Conservation (phyloP, 2,329 filamentous ascomycete species). For the Cercospora nicotianae region DNA sequence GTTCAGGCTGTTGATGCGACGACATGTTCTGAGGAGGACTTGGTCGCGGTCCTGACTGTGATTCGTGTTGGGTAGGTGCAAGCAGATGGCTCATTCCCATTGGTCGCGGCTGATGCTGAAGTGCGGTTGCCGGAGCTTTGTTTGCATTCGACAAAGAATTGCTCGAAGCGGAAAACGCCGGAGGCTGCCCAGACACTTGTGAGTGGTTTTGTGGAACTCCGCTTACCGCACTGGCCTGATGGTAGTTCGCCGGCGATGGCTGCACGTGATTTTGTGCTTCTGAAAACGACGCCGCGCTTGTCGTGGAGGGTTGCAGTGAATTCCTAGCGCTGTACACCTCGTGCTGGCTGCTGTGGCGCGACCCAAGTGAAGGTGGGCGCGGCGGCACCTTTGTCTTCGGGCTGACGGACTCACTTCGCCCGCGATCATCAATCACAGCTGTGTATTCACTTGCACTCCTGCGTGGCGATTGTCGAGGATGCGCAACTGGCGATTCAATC, state of each 20-base stretch:
- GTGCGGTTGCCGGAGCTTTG: conserved; percentile 9
- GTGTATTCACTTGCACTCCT: conserved; percentile 41
- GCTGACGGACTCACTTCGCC: conserved; percentile 72
- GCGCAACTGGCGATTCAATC: conserved; percentile 41
- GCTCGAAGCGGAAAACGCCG: conserved; percentile 17
- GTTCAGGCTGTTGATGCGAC: conserved; percentile 9
- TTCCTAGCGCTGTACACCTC: conserved; percentile 33
- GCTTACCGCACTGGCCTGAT: conserved; percentile 21
- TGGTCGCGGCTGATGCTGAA: conserved; percentile 32
- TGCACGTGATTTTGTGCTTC: conserved; percentile 31
- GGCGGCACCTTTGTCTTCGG: conserved; percentile 62
- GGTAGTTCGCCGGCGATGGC: conserved; percentile 17
- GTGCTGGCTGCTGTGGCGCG: conserved; percentile 38
- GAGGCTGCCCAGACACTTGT: conserved; percentile 21
- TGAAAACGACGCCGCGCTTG: conserved; percentile 23
- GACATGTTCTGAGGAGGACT: conserved; percentile 13
- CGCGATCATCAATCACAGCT: conserved; percentile 60
- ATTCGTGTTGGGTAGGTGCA: conserved; percentile 29
- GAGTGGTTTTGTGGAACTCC: conserved; percentile 27
- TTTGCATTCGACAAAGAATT: conserved; percentile 13
- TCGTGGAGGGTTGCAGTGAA: conserved; percentile 28
- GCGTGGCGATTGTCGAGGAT: conserved; percentile 29
- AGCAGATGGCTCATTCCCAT: conserved; percentile 37
- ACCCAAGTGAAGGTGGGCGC: conserved; percentile 33
- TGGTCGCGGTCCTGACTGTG: conserved; percentile 7